Evolutionary conservation across 1,284 basidiomycete species (phyloP).

Genomic region (Cutaneotrichosporon sp.): DNA sequence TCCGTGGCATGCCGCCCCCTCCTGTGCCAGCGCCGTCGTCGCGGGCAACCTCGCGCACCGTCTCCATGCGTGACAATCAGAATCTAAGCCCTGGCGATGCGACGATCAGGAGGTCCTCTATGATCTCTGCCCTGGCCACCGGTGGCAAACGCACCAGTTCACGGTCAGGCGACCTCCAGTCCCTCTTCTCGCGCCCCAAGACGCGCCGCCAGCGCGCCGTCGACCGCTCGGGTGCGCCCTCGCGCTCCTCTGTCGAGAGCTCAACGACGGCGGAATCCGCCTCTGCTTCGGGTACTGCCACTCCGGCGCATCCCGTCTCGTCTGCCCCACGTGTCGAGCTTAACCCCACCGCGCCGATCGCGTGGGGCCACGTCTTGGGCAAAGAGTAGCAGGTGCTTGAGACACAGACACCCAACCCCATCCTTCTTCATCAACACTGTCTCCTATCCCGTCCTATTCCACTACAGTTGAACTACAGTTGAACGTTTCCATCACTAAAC

Average conservation of each 20-base stretch:
- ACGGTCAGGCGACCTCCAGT: conserved; percentile 5
- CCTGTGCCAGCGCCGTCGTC: not conserved
- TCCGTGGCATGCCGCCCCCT: conserved; percentile 5
- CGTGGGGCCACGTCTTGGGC: conserved; percentile 17
- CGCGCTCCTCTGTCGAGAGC: conserved; percentile 4
- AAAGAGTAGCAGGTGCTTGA: not conserved
- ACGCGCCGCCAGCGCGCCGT: conserved; percentile 3
- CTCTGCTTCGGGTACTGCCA: not conserved
- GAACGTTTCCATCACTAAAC: not conserved
- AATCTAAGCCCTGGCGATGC: not conserved
- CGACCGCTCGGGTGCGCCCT: conserved; percentile 6
- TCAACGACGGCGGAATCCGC: not conserved
- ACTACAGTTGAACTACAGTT: not conserved
- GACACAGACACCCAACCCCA: not conserved
- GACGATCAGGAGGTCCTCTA: conserved; percentile 1
- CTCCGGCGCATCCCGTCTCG: not conserved
- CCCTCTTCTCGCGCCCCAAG: conserved; percentile 12
- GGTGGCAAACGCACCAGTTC: conserved; percentile 8
- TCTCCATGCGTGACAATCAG: conserved; percentile 1
- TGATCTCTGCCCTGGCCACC: conserved; percentile 4
- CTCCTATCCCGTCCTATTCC: not conserved
- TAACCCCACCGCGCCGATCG: conserved; percentile 22
- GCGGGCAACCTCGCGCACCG: not conserved
- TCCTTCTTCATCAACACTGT: not conserved
- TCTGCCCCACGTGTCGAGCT: conserved; percentile 26